phyloP scores from a whole-genome alignment of 805 yeast genomes.

The Candida nanaspora region DNA sequence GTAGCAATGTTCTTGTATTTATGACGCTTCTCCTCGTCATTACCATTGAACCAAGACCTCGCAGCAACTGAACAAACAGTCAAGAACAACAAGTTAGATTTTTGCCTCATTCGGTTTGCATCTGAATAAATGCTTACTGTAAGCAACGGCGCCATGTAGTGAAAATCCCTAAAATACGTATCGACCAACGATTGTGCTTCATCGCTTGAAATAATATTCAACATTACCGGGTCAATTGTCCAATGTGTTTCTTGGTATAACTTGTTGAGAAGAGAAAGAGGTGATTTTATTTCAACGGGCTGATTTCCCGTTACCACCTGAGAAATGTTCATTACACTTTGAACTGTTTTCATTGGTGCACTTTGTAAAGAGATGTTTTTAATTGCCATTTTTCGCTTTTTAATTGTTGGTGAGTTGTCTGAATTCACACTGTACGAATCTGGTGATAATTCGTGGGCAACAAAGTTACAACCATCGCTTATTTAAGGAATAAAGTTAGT shows the following conservation, averaged over 20 bases:
- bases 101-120: constrained; percentile 7
- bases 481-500: background rate
- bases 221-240: constrained; percentile 9
- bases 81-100: constrained; percentile 7
- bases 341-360: constrained; percentile 12
- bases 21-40: background rate
- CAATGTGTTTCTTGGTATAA: constrained; percentile 4
- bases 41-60: constrained; percentile 3
- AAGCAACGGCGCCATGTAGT: constrained; percentile 11
- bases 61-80: constrained; percentile 9
- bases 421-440: background rate
- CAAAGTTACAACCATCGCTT: no score
- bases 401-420: background rate
- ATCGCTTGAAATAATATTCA: constrained; percentile 4
- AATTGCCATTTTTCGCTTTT: constrained; percentile 6
- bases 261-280: constrained; percentile 4
- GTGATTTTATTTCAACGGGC: constrained; percentile 4
- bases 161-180: constrained; percentile 8
- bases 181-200: constrained; percentile 11
- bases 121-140: constrained; percentile 8
- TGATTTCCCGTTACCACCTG: background rate
- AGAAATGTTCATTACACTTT: constrained; percentile 7
- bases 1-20: constrained; percentile 7
- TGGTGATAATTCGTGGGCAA: background rate
- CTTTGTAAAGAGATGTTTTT: constrained; percentile 7